These are phyloP conservation scores for Rhizoclosmatium sp. DNA, from an alignment of 192 early-diverging fungal species.

Conservation along the genomic window DNA sequence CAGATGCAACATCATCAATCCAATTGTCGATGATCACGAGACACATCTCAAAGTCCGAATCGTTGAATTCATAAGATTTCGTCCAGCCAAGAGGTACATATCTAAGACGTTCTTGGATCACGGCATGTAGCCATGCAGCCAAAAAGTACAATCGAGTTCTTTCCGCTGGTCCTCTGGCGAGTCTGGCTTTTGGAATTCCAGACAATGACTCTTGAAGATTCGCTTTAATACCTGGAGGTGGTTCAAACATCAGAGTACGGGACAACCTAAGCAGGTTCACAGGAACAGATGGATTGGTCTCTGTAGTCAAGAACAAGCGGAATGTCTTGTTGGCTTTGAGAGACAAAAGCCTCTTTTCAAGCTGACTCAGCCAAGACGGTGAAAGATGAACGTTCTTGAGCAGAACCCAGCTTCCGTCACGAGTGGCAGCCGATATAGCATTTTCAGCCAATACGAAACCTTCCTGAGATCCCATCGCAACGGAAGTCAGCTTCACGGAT, in stretches of 20 bases:
- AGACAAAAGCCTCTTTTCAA: constrained; percentile 94
- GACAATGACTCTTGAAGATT: constrained; percentile 85
- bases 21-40: constrained; percentile 89
- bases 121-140: constrained; percentile 95
- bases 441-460: constrained; percentile 87
- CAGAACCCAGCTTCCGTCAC: constrained; percentile 93
- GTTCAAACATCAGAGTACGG: constrained; percentile 95
- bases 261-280: constrained; percentile 89
- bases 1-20: constrained; percentile 82
- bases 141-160: constrained; percentile 90
- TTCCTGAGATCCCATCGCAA: constrained; percentile 99
- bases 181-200: constrained; percentile 63
- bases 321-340: constrained; percentile 85
- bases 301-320: constrained; percentile 97
- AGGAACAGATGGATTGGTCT: constrained; percentile 96
- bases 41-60: constrained; percentile 94
- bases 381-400: constrained; percentile 99
- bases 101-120: constrained; percentile 94
- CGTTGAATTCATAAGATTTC: constrained; percentile 97
- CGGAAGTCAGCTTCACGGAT: constrained; percentile 69
- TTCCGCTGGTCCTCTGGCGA: constrained; percentile 81
- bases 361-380: constrained; percentile 87
- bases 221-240: constrained; percentile 94
- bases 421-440: constrained; percentile 84
- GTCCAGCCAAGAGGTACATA: constrained; percentile 99